Evolutionary conservation across 163 green algal species (phyloP), one percentile per base, ranked within the genome.

Genomic region (Scenedesmus sp.): DNA sequence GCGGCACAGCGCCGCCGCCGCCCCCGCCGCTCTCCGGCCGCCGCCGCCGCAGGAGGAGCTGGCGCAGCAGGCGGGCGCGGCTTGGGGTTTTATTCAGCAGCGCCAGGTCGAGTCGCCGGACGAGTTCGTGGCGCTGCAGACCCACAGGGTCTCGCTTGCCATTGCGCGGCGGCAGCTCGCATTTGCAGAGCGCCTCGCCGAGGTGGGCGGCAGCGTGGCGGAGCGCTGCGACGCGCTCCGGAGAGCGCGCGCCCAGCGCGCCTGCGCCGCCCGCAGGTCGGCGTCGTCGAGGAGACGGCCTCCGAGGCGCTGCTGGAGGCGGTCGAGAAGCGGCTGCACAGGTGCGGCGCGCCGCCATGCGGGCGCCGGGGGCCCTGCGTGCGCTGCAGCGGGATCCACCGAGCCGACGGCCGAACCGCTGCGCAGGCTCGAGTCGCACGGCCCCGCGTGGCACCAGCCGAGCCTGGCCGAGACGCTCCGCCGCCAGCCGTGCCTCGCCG

Each of bases 41-140:
- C n/a, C n/a, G n/a, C n/a, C n/a, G n/a, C n/a, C n/a, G n/a, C 63
- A 77, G 75, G 53, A 71, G 53, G 75, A 83, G 64, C 42, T 83
- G 42, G 15, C 17, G 3, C 5, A 39, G 0, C 81, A 94, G 81
- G 83, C 81, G 28, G 80, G 82, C 15, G 60, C 67, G 14, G 84
- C 88, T 1, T 94, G 89, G 86, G 69, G 77, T 6, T 97, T 94
- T 85, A 95, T 97, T 70, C 87, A 95, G 29, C 90, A 96, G 63
- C 66, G 91, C 2, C 91, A 96, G 84, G 88, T 97, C 14, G 93
- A 97, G 87, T 91, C 92, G 1, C 93, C 93, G 2, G 90, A 95
- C 48, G 83, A 87, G 33, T 95, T 95, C 81, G 73, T 77, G 28
- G 84, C 89, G 45, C 93, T 94, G 36, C 93, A 97, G 77, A 94